Evolutionary conservation across 1,284 basidiomycete genomes (phyloP).

Genomic region (Amylostereum chailletii): DNA sequence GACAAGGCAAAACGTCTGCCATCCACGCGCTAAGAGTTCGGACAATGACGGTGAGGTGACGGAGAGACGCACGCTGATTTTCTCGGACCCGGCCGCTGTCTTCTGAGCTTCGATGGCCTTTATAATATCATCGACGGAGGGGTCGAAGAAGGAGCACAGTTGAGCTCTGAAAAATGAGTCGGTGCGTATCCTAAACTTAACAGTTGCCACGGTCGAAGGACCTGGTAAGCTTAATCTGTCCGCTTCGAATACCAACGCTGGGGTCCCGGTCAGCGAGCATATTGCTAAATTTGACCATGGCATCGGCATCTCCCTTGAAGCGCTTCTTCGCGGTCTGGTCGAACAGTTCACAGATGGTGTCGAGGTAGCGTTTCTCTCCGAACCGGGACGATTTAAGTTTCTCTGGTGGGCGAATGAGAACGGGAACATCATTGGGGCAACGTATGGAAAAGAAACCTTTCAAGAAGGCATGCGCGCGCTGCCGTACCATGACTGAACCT

Average conservation of each 20-base stretch:
- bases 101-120: not conserved
- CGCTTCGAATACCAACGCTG: slow-evolving; percentile 32
- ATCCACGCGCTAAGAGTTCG: not conserved
- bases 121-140: not conserved
- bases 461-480: slow-evolving; percentile 27
- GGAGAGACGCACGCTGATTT: not conserved
- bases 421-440: not conserved
- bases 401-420: not conserved
- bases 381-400: not conserved
- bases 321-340: slow-evolving; percentile 42
- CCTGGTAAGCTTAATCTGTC: slow-evolving; percentile 38
- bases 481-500: slow-evolving; percentile 34
- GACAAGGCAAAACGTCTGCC: slow-evolving; percentile 27
- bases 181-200: not conserved
- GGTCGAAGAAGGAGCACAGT: slow-evolving; percentile 35
- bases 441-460: too few species aligned
- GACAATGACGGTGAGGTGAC: slow-evolving; percentile 3
- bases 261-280: slow-evolving; percentile 33
- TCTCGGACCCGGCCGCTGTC: slow-evolving; percentile 7
- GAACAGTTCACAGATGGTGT: not conserved
- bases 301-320: slow-evolving; percentile 33
- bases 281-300: slow-evolving; percentile 42
- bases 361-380: not conserved
- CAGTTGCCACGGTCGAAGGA: slow-evolving; percentile 10
- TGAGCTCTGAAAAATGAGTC: slow-evolving; percentile 20